phyloP scores from a whole-genome alignment of 805 yeast species.

The Zygosaccharomyces bailii region DNA sequence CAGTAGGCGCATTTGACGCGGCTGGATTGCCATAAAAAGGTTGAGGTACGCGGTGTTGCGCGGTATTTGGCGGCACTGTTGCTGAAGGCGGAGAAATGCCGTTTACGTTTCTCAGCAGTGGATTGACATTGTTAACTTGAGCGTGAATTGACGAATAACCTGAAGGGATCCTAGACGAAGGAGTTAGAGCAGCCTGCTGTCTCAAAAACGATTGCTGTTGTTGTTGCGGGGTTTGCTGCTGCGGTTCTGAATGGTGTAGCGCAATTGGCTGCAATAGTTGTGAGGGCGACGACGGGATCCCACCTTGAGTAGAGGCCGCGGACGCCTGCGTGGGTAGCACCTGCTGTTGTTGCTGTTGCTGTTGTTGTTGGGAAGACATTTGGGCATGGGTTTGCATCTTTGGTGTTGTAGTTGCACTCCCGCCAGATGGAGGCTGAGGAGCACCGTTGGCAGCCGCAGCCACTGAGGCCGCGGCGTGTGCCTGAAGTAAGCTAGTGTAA shows the following conservation, averaged over 20 bases:
- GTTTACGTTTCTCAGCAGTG: constrained; percentile 31
- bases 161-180: constrained; percentile 36
- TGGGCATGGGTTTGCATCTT: constrained; percentile 13
- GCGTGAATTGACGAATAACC: constrained; percentile 32
- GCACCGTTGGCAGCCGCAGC: constrained; percentile 18
- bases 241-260: constrained; percentile 19
- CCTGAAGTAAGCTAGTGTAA: constrained; percentile 35
- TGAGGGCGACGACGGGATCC: constrained; percentile 15
- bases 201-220: constrained; percentile 33
- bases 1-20: constrained; percentile 8
- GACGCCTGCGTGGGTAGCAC: not conserved
- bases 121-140: constrained; percentile 28
- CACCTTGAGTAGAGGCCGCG: constrained; percentile 1
- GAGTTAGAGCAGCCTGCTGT: constrained; percentile 31
- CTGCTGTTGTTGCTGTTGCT: constrained; percentile 1
- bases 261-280: constrained; percentile 25
- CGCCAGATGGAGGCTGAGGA: constrained; percentile 9
- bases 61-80: constrained; percentile 20
- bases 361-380: constrained; percentile 8
- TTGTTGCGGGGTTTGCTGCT: constrained; percentile 18
- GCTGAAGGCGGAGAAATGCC: constrained; percentile 27
- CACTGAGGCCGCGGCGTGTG: constrained; percentile 34
- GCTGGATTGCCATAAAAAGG: constrained; percentile 15
- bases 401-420: constrained; percentile 11
- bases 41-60: constrained; percentile 21